phyloP scores from a whole-genome alignment of 305 asterid genomes.

The Solanum aculeatissimum region DNA sequence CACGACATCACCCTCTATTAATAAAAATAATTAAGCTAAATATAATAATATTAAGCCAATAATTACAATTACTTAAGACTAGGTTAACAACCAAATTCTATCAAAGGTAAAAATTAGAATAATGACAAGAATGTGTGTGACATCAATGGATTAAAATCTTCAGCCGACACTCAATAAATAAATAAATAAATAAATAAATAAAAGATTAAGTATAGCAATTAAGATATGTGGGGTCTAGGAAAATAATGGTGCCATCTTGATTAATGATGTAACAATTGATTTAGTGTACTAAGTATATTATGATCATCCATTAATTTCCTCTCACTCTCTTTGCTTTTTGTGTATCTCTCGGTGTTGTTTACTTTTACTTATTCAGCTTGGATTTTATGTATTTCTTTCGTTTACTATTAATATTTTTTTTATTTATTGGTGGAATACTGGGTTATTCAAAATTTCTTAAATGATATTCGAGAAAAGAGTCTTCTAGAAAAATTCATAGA shows the following conservation, averaged over 20 bases:
- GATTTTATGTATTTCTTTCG: not conserved
- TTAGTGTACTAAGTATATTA: not conserved
- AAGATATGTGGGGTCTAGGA: not conserved
- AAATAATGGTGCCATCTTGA: slow-evolving; percentile 3
- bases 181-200: not conserved
- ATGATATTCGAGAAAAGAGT: no score
- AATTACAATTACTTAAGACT: not conserved
- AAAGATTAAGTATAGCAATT: not conserved
- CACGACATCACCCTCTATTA: no score
- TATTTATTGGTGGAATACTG: no score
- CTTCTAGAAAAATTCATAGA: no score
- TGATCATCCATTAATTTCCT: not conserved
- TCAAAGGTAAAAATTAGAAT: not conserved
- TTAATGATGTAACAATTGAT: not conserved
- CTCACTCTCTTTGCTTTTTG: not conserved
- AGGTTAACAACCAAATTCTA: not conserved
- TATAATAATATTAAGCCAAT: not conserved
- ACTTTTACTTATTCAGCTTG: not conserved
- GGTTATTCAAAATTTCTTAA: no score
- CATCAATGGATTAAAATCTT: not conserved
- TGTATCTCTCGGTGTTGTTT: not conserved
- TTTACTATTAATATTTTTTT: no score
- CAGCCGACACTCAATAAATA: not conserved
- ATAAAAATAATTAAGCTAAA: no score
- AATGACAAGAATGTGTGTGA: not conserved